Evolutionary conservation across 768 basidiomycete genomes (phyloP), one percentile per base, ranked within the genome.

Genomic region (Clavulina sp.): DNA sequence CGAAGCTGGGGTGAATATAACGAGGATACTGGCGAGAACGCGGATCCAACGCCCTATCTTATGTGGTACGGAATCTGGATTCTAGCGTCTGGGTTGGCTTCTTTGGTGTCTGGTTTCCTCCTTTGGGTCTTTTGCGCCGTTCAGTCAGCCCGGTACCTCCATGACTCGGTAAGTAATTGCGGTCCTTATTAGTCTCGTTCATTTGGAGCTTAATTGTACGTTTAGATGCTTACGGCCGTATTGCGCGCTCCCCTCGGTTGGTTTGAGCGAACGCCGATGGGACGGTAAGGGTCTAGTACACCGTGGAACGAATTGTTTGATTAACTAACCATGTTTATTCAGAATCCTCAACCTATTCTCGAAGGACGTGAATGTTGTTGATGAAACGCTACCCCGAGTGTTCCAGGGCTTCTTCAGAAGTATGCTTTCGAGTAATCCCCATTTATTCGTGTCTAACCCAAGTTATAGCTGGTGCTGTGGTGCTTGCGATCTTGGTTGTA

Each of bases 301-400:
- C 19, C 16, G 31, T 18, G 26, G 16, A 24, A 31, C 7, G 18
- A 5, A 49, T 21, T 38, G 23, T 32, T 5, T n/a, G 24, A n/a
- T 9, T 19, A 32, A 28, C 23, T 26, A n/a, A 48, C 49, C 50
- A 24, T 52, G 4, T 1, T 43, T 24, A 34, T 52, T 9, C 51
- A 84, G 88, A 5, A 82, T 92, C 50, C 62, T 96, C 49, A 96
- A 95, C 64, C 64, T 95, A 26, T 96, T 96, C 65, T 86, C 86
- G 2, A 77, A 88, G 2, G 93, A 97, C 59, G 78, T 75, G 13
- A 63, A 66, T 50, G 66, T 69, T 7, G 60, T 93, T 18, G 91
- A 95, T 66, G 81, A 87, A 60, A 68, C 87, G 5, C 73, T 95
- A 21, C 78, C 77, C 4, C 72, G 82, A 29, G 81, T 86, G 19